phyloP scores from a whole-genome alignment of 768 basidiomycete genomes.

The Boletus edulis region DNA sequence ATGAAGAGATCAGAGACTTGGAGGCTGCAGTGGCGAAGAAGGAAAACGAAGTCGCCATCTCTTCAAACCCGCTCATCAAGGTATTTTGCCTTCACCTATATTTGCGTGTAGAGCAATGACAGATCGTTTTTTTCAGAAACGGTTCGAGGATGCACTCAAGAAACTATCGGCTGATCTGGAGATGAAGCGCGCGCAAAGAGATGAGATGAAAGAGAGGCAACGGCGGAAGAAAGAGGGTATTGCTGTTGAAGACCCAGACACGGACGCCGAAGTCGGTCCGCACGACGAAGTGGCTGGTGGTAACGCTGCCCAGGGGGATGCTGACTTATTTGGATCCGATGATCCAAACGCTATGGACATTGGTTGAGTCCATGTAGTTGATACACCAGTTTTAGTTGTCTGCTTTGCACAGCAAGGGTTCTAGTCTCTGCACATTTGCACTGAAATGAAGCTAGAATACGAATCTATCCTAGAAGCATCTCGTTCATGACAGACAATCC shows the following conservation, averaged over 20 bases:
- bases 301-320: conserved; percentile 21
- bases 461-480: background rate
- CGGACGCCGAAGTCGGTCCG: conserved; percentile 37
- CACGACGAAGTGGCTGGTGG: conserved; percentile 36
- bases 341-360: conserved; percentile 37
- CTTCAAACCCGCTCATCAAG: conserved; percentile 84
- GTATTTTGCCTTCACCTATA: conserved; percentile 35
- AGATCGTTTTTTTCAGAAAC: conserved; percentile 52
- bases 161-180: conserved; percentile 86
- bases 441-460: background rate
- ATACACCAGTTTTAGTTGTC: background rate
- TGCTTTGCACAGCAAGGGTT: background rate
- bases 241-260: conserved; percentile 36
- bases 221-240: conserved; percentile 70
- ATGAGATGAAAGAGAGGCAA: conserved; percentile 76
- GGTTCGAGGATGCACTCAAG: conserved; percentile 89
- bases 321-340: conserved; percentile 48
- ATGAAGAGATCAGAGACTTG: conserved; percentile 86
- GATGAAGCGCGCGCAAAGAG: conserved; percentile 75
- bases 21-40: conserved; percentile 89
- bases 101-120: background rate
- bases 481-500: conserved; percentile 32
- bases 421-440: background rate
- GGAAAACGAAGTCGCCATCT: conserved; percentile 75
- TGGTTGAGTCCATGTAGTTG: conserved; percentile 13